Percentiles rank a stretch among this genome's conserved stretches.
These are phyloP conservation scores for Calonectria hongkongensis DNA, from an alignment of 2,329 filamentous ascomycete genomes.

Conservation along the genomic window DNA sequence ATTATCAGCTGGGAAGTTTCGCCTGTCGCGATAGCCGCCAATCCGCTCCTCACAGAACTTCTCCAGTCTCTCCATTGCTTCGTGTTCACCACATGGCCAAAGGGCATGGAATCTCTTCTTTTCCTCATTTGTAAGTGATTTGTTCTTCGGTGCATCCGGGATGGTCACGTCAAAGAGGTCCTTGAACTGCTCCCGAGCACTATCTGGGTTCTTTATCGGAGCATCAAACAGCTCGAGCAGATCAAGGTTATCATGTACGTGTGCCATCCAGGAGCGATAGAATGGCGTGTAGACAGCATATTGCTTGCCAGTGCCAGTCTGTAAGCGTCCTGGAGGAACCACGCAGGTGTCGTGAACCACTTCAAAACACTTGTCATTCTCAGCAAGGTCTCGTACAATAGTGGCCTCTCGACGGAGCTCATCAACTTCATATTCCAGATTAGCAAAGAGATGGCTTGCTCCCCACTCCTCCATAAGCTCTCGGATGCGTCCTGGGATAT, in stretches of 20 bases:
- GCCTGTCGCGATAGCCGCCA: constrained; percentile 75
- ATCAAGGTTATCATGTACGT: constrained; percentile 82
- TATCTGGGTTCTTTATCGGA: constrained; percentile 60
- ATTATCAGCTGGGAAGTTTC: constrained; percentile 79
- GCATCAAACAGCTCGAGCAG: constrained; percentile 77
- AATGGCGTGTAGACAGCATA: constrained; percentile 91
- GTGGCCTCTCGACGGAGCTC: constrained; percentile 86
- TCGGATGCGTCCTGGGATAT: constrained; percentile 76
- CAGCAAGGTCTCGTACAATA: constrained; percentile 76
- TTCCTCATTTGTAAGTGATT: constrained; percentile 76
- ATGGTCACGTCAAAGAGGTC: constrained; percentile 77
- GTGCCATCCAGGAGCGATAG: constrained; percentile 84
- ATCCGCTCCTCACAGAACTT: constrained; percentile 82
- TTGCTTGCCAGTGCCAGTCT: constrained; percentile 82
- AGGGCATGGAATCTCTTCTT: constrained; percentile 73
- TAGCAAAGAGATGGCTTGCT: constrained; percentile 84
- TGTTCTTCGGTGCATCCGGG: constrained; percentile 78
- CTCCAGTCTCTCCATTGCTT: constrained; percentile 77
- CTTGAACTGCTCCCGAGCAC: constrained; percentile 66
- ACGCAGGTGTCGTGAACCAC: constrained; percentile 88
- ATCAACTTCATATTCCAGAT: constrained; percentile 94
- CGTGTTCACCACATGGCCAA: constrained; percentile 86
- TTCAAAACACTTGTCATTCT: constrained; percentile 80
- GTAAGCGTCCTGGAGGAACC: constrained; percentile 82
- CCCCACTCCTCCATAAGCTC: constrained; percentile 83